Conservation (phyloP, 306 rosid genomes). For the Prosopis cineraria region DNA sequence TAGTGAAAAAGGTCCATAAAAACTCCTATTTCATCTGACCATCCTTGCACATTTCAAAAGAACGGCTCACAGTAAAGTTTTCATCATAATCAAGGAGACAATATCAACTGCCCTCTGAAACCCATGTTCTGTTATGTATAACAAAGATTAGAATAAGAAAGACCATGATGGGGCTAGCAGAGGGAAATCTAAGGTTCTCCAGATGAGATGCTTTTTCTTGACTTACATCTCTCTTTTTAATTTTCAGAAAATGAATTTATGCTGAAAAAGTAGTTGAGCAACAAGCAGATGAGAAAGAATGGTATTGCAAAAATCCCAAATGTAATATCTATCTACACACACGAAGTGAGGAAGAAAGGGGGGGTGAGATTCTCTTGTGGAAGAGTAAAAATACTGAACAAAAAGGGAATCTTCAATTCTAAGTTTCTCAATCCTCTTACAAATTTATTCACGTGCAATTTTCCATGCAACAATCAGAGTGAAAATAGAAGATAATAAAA, state of each 20-base stretch:
- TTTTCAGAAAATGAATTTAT: neutral
- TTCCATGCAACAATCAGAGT: slow-evolving; percentile 1
- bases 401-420: neutral
- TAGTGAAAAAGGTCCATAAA: no score
- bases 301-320: no score
- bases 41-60: no score
- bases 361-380: no score
- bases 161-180: neutral
- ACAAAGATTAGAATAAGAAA: neutral
- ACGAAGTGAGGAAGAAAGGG: no score
- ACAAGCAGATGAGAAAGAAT: no score
- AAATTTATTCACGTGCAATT: neutral
- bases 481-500: neutral
- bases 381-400: no score
- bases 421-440: neutral
- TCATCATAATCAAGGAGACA: no score
- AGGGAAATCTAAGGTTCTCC: neutral
- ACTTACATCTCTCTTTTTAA: neutral
- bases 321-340: no score
- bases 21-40: no score
- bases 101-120: neutral
- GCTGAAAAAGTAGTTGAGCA: neutral
- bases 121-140: neutral
- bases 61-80: no score
- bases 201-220: neutral